Percentiles rank a stretch among this genome's conserved stretches.
phyloP scores from a whole-genome alignment of 2,329 filamentous ascomycete genomes.

The Beauveria sp. region DNA sequence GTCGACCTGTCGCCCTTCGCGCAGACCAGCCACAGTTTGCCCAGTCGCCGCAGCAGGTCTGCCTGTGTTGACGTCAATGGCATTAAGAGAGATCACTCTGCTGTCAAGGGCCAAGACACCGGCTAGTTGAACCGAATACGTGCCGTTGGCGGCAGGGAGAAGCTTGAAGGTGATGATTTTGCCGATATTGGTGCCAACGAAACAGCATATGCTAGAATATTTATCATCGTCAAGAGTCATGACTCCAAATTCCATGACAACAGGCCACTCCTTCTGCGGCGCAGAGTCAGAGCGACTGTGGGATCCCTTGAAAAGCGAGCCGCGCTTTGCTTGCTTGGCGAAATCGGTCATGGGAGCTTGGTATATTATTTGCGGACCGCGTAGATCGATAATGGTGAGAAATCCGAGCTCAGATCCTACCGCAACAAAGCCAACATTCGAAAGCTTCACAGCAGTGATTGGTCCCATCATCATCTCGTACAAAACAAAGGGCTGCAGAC shows the following conservation, averaged over 20 bases:
- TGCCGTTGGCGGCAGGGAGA: slow-evolving; percentile 60
- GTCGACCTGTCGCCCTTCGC: slow-evolving; percentile 66
- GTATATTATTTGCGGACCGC: slow-evolving; percentile 79
- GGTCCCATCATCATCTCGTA: slow-evolving; percentile 78
- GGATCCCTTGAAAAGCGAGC: slow-evolving; percentile 55
- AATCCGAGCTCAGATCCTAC: slow-evolving; percentile 78
- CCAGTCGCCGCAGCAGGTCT: slow-evolving; percentile 69
- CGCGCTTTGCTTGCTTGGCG: slow-evolving; percentile 65
- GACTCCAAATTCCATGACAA: slow-evolving; percentile 80
- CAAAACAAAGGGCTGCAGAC: slow-evolving; percentile 69
- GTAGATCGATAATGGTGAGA: slow-evolving; percentile 76
- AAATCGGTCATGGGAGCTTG: slow-evolving; percentile 66
- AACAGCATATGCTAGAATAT: slow-evolving; percentile 89
- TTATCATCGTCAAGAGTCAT: slow-evolving; percentile 90
- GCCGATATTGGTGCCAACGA: slow-evolving; percentile 80
- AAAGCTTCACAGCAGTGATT: slow-evolving; percentile 71
- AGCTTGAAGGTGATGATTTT: slow-evolving; percentile 87
- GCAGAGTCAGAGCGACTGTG: slow-evolving; percentile 26
- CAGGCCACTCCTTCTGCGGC: slow-evolving; percentile 62
- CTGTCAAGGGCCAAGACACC: slow-evolving; percentile 63
- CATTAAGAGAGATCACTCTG: slow-evolving; percentile 65
- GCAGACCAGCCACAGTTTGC: slow-evolving; percentile 63
- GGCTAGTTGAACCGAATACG: slow-evolving; percentile 63
- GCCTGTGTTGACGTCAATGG: slow-evolving; percentile 73
- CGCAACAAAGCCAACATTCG: slow-evolving; percentile 88